Percentiles rank a stretch among this genome's conserved stretches.
These are phyloP conservation scores for Tuber brumale DNA, from an alignment of 495 filamentous ascomycete genomes.

Conservation along the genomic window DNA sequence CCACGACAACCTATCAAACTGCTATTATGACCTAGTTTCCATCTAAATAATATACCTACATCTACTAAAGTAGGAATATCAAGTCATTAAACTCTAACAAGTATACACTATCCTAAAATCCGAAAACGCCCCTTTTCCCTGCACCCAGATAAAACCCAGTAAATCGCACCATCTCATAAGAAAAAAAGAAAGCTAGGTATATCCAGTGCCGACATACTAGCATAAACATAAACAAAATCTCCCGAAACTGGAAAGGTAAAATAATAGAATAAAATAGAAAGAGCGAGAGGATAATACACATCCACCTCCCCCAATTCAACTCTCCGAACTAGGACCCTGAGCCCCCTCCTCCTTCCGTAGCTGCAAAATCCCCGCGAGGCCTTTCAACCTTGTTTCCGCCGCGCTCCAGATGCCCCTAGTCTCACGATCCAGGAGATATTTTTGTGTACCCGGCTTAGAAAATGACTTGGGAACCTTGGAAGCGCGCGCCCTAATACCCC, in stretches of 20 bases:
- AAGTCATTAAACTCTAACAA: not conserved
- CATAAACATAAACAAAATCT: conserved; percentile 7
- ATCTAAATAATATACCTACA: not conserved
- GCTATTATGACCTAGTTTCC: not conserved
- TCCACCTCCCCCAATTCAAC: not conserved
- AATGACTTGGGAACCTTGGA: conserved; percentile 44
- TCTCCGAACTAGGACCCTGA: not conserved
- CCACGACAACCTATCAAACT: not conserved
- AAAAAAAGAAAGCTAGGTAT: not conserved
- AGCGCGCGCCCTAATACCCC: conserved; percentile 57
- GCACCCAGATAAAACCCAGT: not conserved
- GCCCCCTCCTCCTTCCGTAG: conserved; percentile 12
- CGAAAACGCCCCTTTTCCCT: not conserved
- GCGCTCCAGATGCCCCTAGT: conserved; percentile 35
- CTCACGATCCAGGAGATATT: conserved; percentile 17
- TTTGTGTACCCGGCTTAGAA: not conserved
- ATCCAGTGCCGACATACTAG: not conserved
- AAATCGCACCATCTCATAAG: not conserved
- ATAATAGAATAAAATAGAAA: not conserved
- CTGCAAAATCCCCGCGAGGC: conserved; percentile 36
- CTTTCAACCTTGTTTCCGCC: conserved; percentile 39
- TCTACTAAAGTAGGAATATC: not conserved
- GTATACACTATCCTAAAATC: not conserved
- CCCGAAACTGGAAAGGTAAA: not conserved
- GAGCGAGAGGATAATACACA: not conserved